Base-by-base conservation (phyloP, 139 green algal species). In the Edaphochlamys debaryana region DNA sequence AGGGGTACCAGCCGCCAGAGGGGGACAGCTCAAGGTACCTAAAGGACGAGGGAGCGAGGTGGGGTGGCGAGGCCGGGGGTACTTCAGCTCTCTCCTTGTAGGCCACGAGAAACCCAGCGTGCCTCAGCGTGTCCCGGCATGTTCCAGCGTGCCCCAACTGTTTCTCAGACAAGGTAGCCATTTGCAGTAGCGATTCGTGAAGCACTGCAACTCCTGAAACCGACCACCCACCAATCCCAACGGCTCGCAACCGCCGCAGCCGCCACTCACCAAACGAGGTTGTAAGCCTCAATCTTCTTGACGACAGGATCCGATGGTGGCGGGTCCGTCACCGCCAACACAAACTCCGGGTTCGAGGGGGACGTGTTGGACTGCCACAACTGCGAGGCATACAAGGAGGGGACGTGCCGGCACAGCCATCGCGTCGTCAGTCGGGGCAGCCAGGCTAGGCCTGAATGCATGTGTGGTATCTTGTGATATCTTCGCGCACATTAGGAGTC, bases 21-120 rank as follows among this genome's bases (percentile, higher is more conserved):
- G 77, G 77, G 4, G 34, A 23, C 34, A 84, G 9, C 77, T 84
- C 77, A n/a, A 82, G 63, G 8, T 67, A 37, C 76, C 76, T 82
- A 3, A 4, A 27, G 41, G 23, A 20, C 17, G n/a, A n/a, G n/a
- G n/a, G n/a, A n/a, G n/a, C n/a, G n/a, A n/a, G n/a, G n/a, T n/a
- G n/a, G n/a, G n/a, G n/a, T n/a, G n/a, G n/a, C n/a, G n/a, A n/a
- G 50, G 50, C 50, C 50, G 15, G 15, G 50, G 15, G 15, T 58
- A 13, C 50, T 58, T 13, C 50, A 17, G 17, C 50, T 58, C 15
- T 17, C 17, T 58, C 15, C 15, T 13, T 13, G 50, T 17, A 17
- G 50, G 17, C 50, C 50, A 58, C 50, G 15, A 58, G 50, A 58
- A 13, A 58, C 29, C 25, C 60, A 67, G 17, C 60, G 17, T n/a